These are phyloP conservation scores for Tetrahymena elliotti DNA, from an alignment of 73 alveolate species.

Conservation along the genomic window DNA sequence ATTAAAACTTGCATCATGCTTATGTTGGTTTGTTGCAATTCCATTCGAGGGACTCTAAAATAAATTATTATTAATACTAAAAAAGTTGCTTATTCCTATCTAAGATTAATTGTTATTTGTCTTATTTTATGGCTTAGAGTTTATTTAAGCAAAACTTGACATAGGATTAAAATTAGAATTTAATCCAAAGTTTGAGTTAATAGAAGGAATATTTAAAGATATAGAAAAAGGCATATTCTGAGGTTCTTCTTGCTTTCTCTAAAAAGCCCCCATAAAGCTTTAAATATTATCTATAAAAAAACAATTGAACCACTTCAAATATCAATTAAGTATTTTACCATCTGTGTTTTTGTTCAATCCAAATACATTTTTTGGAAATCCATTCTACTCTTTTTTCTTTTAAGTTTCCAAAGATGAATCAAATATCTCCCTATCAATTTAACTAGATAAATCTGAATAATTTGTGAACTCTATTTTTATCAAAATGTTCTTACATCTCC, in stretches of 20 bases:
- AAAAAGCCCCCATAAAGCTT: background rate
- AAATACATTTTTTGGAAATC: background rate
- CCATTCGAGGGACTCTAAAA: background rate
- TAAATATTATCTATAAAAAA: background rate
- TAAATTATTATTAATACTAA: background rate
- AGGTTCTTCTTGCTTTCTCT: background rate
- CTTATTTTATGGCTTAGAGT: background rate
- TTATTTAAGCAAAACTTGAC: background rate
- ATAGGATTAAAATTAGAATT: background rate
- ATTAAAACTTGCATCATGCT: background rate
- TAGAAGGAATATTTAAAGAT: background rate
- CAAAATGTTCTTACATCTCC: background rate
- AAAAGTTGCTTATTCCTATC: background rate
- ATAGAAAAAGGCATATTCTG: background rate
- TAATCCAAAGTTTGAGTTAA: background rate
- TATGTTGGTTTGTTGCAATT: background rate
- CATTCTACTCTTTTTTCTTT: background rate
- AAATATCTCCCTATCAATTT: background rate
- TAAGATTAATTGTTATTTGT: background rate
- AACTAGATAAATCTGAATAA: background rate
- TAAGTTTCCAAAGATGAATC: background rate
- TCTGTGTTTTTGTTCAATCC: background rate
- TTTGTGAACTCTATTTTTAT: background rate
- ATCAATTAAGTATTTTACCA: background rate
- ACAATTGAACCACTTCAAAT: background rate